Percentiles rank a stretch among this genome's conserved stretches.
phyloP scores from a whole-genome alignment of 2,329 filamentous ascomycete genomes.

The Myotisia sp. region DNA sequence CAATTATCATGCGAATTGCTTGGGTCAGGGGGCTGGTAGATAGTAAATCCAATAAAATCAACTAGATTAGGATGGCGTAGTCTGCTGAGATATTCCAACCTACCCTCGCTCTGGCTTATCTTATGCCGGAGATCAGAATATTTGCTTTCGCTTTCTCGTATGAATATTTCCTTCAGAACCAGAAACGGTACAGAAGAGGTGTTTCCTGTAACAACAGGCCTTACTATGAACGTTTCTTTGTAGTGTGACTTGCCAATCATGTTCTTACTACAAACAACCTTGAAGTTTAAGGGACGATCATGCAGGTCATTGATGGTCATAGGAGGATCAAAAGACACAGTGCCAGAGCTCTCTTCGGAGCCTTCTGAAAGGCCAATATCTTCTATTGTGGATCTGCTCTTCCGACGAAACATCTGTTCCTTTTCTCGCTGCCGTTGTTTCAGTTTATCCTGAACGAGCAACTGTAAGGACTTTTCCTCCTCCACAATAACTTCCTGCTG shows the following conservation, averaged over 20 bases:
- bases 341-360: slow-evolving; percentile 22
- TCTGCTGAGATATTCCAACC: slow-evolving; percentile 60
- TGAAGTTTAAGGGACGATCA: slow-evolving; percentile 53
- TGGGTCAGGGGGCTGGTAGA: slow-evolving; percentile 39
- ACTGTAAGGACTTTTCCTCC: slow-evolving; percentile 26
- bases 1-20: slow-evolving; percentile 27
- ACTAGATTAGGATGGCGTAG: slow-evolving; percentile 64
- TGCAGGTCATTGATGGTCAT: slow-evolving; percentile 46
- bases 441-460: slow-evolving; percentile 26
- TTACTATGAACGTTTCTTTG: slow-evolving; percentile 53
- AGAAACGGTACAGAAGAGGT: slow-evolving; percentile 47
- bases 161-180: slow-evolving; percentile 55
- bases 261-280: slow-evolving; percentile 54
- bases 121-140: slow-evolving; percentile 55
- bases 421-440: slow-evolving; percentile 25
- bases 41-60: slow-evolving; percentile 68
- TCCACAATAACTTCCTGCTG: slow-evolving; percentile 29
- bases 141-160: slow-evolving; percentile 46
- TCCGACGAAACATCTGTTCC: slow-evolving; percentile 24
- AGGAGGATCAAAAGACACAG: slow-evolving; percentile 31
- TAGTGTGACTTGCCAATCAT: slow-evolving; percentile 51
- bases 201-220: slow-evolving; percentile 46
- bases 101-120: slow-evolving; percentile 60
- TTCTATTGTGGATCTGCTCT: slow-evolving; percentile 23
- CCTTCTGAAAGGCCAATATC: slow-evolving; percentile 20